Percentiles rank a stretch among this genome's conserved stretches.
These are phyloP conservation scores for Erythrobasidium hasegawianum DNA, from an alignment of 1,284 basidiomycete species.

Conservation along the genomic window DNA sequence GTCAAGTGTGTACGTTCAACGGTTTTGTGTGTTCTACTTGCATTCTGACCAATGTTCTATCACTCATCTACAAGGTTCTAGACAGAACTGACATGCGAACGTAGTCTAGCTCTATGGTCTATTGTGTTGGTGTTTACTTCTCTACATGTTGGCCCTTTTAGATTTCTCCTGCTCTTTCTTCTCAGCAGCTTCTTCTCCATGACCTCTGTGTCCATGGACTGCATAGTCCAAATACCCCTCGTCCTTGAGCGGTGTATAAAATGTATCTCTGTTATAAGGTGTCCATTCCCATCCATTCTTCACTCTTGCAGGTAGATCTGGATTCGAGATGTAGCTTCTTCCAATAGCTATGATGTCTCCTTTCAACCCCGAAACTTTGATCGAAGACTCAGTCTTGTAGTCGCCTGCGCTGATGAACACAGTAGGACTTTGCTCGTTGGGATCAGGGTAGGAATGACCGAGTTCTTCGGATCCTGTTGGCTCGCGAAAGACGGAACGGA, in stretches of 20 bases:
- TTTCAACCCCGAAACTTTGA: constrained; percentile 45
- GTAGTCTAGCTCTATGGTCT: no score
- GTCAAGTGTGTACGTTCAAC: no score
- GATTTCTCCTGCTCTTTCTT: constrained; percentile 8
- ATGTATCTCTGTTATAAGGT: constrained; percentile 48
- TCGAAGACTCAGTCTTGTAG: constrained; percentile 46
- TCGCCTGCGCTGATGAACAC: constrained; percentile 57
- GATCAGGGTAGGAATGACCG: constrained; percentile 35
- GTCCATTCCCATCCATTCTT: constrained; percentile 46
- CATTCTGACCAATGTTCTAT: no score
- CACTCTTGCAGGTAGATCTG: constrained; percentile 57
- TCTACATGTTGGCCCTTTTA: neutral
- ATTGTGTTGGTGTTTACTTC: neutral
- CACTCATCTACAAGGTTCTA: no score
- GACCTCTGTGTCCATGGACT: constrained; percentile 23
- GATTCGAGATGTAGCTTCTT: constrained; percentile 55
- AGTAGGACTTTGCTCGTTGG: constrained; percentile 25
- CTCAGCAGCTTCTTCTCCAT: constrained; percentile 29
- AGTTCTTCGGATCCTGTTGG: constrained; percentile 33
- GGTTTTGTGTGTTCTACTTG: no score
- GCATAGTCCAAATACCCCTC: constrained; percentile 33
- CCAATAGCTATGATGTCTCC: constrained; percentile 55
- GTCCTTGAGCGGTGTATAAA: constrained; percentile 39
- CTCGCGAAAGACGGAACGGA: constrained; percentile 11
- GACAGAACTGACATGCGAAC: no score